These are phyloP conservation scores for Parasarocladium wereldwijsianum DNA, from an alignment of 2,329 filamentous ascomycete genomes.

Conservation along the genomic window DNA sequence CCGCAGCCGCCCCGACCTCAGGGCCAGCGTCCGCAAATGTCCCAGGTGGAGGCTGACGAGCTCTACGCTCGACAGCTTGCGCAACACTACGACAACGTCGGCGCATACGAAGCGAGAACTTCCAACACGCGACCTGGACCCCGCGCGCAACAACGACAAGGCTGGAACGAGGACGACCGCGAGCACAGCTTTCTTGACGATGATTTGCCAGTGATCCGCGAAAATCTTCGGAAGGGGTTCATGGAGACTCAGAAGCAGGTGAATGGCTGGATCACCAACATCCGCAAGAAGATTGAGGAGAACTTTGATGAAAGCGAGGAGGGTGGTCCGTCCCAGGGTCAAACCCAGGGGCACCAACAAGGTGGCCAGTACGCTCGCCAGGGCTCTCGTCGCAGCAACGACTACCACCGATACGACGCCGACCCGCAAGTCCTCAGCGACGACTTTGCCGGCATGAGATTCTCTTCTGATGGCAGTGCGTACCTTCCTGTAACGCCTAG, in stretches of 20 bases:
- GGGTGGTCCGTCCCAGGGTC: not conserved
- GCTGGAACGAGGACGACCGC: constrained; percentile 38
- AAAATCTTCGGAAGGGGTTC: constrained; percentile 91
- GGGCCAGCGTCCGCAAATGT: constrained; percentile 42
- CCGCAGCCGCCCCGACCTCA: constrained; percentile 67
- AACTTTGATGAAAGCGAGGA: constrained; percentile 61
- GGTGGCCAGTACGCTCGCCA: constrained; percentile 8
- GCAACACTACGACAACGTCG: constrained; percentile 65
- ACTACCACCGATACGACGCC: constrained; percentile 86
- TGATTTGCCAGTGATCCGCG: constrained; percentile 81
- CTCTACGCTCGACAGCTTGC: constrained; percentile 84
- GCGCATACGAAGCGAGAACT: constrained; percentile 42
- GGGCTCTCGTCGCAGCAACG: constrained; percentile 51
- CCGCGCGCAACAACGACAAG: constrained; percentile 23
- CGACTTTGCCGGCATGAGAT: constrained; percentile 64
- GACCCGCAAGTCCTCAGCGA: constrained; percentile 83
- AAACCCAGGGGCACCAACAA: constrained; percentile 8
- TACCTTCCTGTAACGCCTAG: constrained; percentile 6
- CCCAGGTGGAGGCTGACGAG: constrained; percentile 82
- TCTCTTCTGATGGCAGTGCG: constrained; percentile 48
- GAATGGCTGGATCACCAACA: constrained; percentile 78
- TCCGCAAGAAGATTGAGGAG: constrained; percentile 90
- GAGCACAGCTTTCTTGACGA: constrained; percentile 93
- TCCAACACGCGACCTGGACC: constrained; percentile 30
- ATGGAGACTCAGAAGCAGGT: constrained; percentile 85